These are phyloP conservation scores for Kodamaea derodonti DNA, from an alignment of 1,139 yeast genomes.

Conservation along the genomic window DNA sequence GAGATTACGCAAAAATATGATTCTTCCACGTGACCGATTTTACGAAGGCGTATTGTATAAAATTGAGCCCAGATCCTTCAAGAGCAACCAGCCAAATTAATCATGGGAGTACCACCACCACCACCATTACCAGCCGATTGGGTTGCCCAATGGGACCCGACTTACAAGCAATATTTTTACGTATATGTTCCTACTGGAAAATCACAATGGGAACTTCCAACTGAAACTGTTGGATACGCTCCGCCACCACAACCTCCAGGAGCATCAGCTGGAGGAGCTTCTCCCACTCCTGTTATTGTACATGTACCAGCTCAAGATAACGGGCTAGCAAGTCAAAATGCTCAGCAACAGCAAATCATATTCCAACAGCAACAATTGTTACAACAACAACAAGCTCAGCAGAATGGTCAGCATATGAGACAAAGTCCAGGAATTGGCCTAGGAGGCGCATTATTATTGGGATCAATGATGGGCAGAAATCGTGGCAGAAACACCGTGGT, in stretches of 20 bases:
- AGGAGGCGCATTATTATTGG: constrained; percentile 11
- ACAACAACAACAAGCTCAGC: constrained; percentile 1
- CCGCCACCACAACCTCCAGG: not conserved
- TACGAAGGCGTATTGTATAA: too few species aligned
- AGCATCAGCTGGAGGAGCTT: too few species aligned
- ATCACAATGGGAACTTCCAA: constrained; percentile 21
- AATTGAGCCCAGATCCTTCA: too few species aligned
- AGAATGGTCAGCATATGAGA: not conserved
- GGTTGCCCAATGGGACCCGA: constrained; percentile 29
- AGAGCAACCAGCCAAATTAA: too few species aligned
- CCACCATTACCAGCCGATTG: constrained; percentile 25
- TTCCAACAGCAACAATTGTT: constrained; percentile 1
- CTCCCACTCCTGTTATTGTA: not conserved
- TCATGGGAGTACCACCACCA: constrained; percentile 5
- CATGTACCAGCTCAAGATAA: constrained; percentile 1
- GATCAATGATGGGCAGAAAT: constrained; percentile 4
- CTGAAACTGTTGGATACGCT: not conserved
- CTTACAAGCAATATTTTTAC: constrained; percentile 20
- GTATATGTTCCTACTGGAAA: constrained; percentile 21
- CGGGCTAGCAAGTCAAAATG: not conserved
- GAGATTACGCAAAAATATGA: too few species aligned
- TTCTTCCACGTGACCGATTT: too few species aligned
- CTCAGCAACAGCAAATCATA: constrained; percentile 4
- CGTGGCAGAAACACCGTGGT: constrained; percentile 10
- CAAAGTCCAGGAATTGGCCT: constrained; percentile 1